Evolutionary conservation across 2,329 filamentous ascomycete genomes (phyloP).

Genomic region (Neonectria coccinea): DNA sequence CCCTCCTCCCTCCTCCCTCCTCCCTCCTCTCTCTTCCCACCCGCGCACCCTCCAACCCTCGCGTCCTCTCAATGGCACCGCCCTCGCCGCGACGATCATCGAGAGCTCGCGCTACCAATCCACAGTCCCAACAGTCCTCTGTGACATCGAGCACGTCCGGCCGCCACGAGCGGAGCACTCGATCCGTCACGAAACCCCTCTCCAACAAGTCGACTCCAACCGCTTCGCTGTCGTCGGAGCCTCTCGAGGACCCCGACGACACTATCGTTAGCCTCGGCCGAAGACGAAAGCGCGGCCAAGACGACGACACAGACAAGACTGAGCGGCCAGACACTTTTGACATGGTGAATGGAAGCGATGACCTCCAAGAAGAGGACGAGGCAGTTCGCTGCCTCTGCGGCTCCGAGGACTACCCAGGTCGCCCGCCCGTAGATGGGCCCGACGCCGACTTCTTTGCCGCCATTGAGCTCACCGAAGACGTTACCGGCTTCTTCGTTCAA

Average conservation of each 20-base stretch:
- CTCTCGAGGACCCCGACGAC: conserved; percentile 75
- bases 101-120: conserved; percentile 84
- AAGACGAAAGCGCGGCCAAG: conserved; percentile 80
- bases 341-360: conserved; percentile 73
- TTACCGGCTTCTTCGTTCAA: conserved; percentile 96
- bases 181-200: conserved; percentile 77
- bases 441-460: conserved; percentile 68
- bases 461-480: conserved; percentile 80
- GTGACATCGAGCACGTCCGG: conserved; percentile 83
- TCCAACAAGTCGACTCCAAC: conserved; percentile 83
- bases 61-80: conserved; percentile 65
- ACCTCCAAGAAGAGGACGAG: conserved; percentile 83
- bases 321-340: conserved; percentile 58
- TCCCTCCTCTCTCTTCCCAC: conserved; percentile 23
- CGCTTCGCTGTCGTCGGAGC: conserved; percentile 77
- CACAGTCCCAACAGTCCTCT: conserved; percentile 81
- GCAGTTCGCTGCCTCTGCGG: conserved; percentile 96
- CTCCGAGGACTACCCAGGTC: conserved; percentile 93
- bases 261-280: conserved; percentile 80
- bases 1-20: no score
- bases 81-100: conserved; percentile 87
- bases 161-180: conserved; percentile 79
- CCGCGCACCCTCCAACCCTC: conserved; percentile 46
- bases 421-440: conserved; percentile 72
- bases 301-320: conserved; percentile 67